These are phyloP conservation scores for Claviceps digitariae DNA, from an alignment of 2,329 filamentous ascomycete species.

Conservation along the genomic window DNA sequence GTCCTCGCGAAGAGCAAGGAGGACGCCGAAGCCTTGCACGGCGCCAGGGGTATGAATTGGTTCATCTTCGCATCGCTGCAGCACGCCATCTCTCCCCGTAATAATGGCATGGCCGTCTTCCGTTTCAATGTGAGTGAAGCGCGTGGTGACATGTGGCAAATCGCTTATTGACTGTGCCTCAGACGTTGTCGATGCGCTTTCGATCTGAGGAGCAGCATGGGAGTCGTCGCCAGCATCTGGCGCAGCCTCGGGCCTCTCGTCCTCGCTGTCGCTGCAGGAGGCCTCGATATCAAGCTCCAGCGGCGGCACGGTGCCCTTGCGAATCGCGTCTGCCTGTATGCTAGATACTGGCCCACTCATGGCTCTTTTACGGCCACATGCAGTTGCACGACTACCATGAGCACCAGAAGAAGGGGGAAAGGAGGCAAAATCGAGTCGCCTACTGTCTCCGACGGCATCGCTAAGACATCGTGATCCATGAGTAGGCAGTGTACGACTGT, in stretches of 20 bases:
- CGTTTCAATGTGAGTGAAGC: conserved; percentile 67
- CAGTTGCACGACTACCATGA: neutral
- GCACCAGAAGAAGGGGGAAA: conserved; percentile 9
- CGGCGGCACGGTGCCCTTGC: conserved; percentile 22
- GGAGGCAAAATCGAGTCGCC: conserved; percentile 14
- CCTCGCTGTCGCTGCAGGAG: conserved; percentile 21
- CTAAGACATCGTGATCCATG: conserved; percentile 17
- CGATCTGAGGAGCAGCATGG: neutral
- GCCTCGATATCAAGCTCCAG: conserved; percentile 19
- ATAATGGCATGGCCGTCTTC: conserved; percentile 72
- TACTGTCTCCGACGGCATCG: conserved; percentile 16
- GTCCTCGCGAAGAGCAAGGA: conserved; percentile 63
- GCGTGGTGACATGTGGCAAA: conserved; percentile 47
- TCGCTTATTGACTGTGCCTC: conserved; percentile 13
- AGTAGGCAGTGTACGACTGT: conserved; percentile 16
- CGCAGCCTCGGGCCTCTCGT: neutral
- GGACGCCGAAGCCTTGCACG: conserved; percentile 64
- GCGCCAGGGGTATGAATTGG: conserved; percentile 80
- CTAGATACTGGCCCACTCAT: conserved; percentile 27
- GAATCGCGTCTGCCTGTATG: conserved; percentile 30
- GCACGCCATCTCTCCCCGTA: conserved; percentile 58
- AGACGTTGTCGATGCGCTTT: conserved; percentile 10
- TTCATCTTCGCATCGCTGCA: conserved; percentile 80
- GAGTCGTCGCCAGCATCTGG: neutral
- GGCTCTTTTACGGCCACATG: conserved; percentile 20